A percentile compares a stretch with the other conserved stretches of the same genome.
Conservation (phyloP, 23 red algal species). For the Gracilaria vermiculophylla region DNA sequence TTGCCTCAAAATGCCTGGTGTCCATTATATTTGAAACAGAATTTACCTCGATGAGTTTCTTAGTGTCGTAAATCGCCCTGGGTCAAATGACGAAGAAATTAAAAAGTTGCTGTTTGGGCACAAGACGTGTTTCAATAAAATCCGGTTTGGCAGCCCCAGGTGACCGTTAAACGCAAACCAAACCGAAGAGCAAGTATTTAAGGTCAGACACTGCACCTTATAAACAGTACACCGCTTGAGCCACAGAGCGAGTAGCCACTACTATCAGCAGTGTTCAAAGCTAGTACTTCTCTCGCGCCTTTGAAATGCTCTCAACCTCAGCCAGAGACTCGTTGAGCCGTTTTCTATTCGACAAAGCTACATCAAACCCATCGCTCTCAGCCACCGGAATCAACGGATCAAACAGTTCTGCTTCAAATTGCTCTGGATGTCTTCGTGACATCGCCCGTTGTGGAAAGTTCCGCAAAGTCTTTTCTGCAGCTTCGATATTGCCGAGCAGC, state of each 20-base stretch:
- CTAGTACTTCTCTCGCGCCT: constrained; percentile 65
- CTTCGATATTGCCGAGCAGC: constrained; percentile 93
- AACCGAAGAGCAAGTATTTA: constrained; percentile 92
- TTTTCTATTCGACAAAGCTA: constrained; percentile 90
- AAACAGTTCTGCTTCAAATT: constrained; percentile 87
- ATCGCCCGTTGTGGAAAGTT: constrained; percentile 85
- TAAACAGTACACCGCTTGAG: constrained; percentile 96
- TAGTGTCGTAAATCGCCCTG: too few species aligned
- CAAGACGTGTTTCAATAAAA: too few species aligned
- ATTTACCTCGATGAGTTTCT: too few species aligned
- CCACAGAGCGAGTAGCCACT: constrained; percentile 94
- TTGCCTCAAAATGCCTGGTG: too few species aligned
- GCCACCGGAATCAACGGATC: constrained; percentile 80
- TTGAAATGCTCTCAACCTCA: constrained; percentile 55
- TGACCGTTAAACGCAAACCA: too few species aligned
- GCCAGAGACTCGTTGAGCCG: constrained; percentile 78
- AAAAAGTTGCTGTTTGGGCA: too few species aligned
- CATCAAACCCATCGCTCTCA: constrained; percentile 53
- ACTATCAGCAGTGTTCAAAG: constrained; percentile 85
- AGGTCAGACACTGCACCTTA: constrained; percentile 71
- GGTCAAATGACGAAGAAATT: too few species aligned
- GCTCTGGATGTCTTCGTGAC: constrained; percentile 84
- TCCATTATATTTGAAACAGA: too few species aligned
- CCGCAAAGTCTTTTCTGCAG: constrained; percentile 73
- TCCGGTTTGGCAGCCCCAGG: too few species aligned